phyloP scores from a whole-genome alignment of 352 stramenopile species.

The Phytophthora cajani region DNA sequence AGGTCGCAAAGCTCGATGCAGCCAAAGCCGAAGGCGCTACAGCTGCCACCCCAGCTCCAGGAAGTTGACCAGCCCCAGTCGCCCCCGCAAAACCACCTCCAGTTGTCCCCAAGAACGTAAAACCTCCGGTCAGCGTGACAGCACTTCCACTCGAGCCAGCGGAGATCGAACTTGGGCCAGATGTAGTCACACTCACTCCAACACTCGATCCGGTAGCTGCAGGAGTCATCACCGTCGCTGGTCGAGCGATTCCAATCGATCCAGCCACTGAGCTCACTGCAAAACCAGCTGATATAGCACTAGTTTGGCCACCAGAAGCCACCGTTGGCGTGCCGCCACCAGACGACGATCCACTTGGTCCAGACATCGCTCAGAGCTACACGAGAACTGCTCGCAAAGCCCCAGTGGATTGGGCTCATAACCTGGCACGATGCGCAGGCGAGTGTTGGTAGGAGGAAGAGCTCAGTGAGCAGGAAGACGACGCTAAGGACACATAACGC shows the following conservation, averaged over 20 bases:
- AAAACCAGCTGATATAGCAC: not conserved
- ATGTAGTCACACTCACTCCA: not conserved
- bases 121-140: not conserved
- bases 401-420: not conserved
- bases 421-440: not conserved
- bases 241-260: not conserved
- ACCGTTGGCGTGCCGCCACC: not conserved
- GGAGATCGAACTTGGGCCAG: not conserved
- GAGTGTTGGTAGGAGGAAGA: no score
- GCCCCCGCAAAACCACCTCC: not conserved
- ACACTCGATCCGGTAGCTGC: not conserved
- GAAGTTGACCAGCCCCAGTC: not conserved
- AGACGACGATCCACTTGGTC: conserved; percentile 2
- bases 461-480: no score
- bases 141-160: not conserved
- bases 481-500: no score
- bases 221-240: not conserved
- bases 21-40: no score
- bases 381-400: conserved; percentile 3
- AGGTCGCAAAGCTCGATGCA: no score
- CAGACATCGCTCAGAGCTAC: conserved; percentile 4
- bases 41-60: no score
- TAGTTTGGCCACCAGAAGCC: conserved; percentile 1
- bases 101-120: not conserved
- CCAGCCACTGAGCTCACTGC: not conserved